Base-by-base conservation (phyloP, 192 early-diverging fungal genomes). In the Podila epigama region DNA sequence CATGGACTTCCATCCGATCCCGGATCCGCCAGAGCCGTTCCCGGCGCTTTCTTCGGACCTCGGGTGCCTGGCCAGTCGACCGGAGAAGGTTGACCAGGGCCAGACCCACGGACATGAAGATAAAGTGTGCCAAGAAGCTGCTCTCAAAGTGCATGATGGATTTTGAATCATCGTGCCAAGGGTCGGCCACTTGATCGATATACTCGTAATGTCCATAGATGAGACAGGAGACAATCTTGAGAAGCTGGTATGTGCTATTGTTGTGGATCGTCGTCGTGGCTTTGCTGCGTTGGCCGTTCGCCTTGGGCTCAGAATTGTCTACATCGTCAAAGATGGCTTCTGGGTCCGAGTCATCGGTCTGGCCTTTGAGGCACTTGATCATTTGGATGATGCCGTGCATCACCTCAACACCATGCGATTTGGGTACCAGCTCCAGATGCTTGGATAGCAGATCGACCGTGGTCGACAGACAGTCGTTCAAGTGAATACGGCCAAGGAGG, bases 71-170 rank as follows among this genome's bases (percentile, higher is more conserved):
- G 44, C 15, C n/a, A 5, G n/a, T 48, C 1, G 55, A 59, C 50
- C 66, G 57, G 3, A 77, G 39, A 33, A 77, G 3, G 13, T 64
- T 77, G 15, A 28, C 60, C 20, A 77, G 37, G 0, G 73, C 18
- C 36, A 77, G 35, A 2, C 66, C 60, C 3, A 77, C 51, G 1
- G 68, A 42, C 3, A 66, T 77, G 32, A 64, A 77, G 25, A 77
- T 66, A 5, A 50, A 39, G 40, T 77, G 73, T 4, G 73, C 42
- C 6, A 77, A 63, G 65, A 60, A 77, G 3, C 66, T 68, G 0
- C 66, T 60, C 39, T 77, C 73, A 64, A 77, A 77, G 32, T 77
- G 68, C 73, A 77, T 68, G 66, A 77, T 68, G 15, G 73, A 77
- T 37, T 68, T 77, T 1, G 73, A 56, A 16, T 77, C 73, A 31